Conservation (phyloP, 2,329 filamentous ascomycete species). For the Pochonia chlamydosporia region DNA sequence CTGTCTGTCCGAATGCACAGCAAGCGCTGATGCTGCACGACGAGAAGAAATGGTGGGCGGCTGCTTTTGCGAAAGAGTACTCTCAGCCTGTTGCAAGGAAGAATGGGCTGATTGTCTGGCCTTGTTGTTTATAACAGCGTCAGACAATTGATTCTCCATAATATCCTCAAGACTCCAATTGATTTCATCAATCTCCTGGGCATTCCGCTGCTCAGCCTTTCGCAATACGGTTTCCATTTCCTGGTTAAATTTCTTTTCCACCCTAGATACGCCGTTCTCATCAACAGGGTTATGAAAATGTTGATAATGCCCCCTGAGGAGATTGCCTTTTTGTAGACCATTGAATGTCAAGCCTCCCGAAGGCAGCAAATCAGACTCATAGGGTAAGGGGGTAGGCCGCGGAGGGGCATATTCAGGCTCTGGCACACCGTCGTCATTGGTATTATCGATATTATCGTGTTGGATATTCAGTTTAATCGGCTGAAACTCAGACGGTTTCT, state of each 20-base stretch:
- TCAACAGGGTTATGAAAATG: slow-evolving; percentile 59
- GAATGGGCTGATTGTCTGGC: not conserved
- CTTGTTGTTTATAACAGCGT: no score
- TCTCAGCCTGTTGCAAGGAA: slow-evolving; percentile 3
- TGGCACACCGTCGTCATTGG: slow-evolving; percentile 61
- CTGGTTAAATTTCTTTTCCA: slow-evolving; percentile 55
- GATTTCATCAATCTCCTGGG: slow-evolving; percentile 58
- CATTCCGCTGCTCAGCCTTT: slow-evolving; percentile 61
- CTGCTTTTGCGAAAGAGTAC: slow-evolving; percentile 12
- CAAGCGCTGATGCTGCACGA: slow-evolving; percentile 47
- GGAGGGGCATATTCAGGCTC: slow-evolving; percentile 91
- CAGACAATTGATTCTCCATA: slow-evolving; percentile 31
- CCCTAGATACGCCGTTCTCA: slow-evolving; percentile 58
- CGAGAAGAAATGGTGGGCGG: slow-evolving; percentile 35
- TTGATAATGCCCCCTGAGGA: slow-evolving; percentile 56
- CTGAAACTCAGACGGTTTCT: slow-evolving; percentile 45
- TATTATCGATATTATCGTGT: slow-evolving; percentile 40
- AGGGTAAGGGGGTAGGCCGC: slow-evolving; percentile 57
- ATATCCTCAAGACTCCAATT: slow-evolving; percentile 56
- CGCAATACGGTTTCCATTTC: slow-evolving; percentile 44
- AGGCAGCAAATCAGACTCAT: slow-evolving; percentile 65
- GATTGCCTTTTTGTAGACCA: slow-evolving; percentile 51
- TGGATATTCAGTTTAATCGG: slow-evolving; percentile 59
- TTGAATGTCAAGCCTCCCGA: slow-evolving; percentile 50
- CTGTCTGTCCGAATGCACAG: slow-evolving; percentile 27